Conservation (phyloP, 345 rosid species). For the Eucalyptus tenuipes region DNA sequence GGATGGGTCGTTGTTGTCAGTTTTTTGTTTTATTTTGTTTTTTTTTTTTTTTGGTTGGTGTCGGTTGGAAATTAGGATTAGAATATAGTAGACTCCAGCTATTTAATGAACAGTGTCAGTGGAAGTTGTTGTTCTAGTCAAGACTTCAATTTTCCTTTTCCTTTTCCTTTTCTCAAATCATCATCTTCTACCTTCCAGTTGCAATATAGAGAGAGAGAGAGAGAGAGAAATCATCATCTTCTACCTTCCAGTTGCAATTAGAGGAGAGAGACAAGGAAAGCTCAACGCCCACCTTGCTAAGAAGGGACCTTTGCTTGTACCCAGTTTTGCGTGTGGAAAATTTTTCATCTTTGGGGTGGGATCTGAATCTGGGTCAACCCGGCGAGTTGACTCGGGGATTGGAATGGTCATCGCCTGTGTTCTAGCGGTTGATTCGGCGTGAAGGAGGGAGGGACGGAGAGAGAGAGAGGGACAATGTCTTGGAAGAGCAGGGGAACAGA, state of each 20-base stretch:
- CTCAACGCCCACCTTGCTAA: background rate
- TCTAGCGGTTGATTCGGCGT: background rate
- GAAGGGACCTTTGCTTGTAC: background rate
- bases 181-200: background rate
- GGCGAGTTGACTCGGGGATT: background rate
- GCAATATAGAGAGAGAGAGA: background rate
- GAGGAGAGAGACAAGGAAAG: background rate
- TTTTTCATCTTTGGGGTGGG: background rate
- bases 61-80: background rate
- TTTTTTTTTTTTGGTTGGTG: background rate
- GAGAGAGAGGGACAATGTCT: constrained; percentile 13
- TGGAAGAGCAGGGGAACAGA: constrained; percentile 59
- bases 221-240: background rate
- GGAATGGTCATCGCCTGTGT: constrained; percentile 11
- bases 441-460: background rate
- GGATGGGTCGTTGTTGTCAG: no score
- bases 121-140: background rate
- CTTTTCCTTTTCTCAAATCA: no score
- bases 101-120: background rate
- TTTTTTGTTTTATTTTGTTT: no score
- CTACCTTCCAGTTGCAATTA: background rate
- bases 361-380: constrained; percentile 30
- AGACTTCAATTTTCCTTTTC: background rate
- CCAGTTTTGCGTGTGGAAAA: background rate
- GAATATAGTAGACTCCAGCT: background rate